Base-by-base conservation (phyloP, 1,284 basidiomycete species). In the Nidula niveotomentosa region DNA sequence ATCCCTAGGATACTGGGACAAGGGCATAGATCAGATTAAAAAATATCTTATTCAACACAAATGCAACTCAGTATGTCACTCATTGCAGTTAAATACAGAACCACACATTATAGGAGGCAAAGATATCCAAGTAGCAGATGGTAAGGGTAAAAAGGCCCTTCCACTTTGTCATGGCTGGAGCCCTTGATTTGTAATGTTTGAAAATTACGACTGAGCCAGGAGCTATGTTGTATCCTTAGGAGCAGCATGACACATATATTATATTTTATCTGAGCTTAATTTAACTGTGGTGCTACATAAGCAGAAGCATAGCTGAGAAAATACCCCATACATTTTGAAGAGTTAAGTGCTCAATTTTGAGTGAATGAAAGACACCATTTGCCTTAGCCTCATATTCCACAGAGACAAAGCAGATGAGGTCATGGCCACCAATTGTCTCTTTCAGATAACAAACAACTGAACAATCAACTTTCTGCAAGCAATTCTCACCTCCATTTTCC, bases 261-360 rank as follows among this genome's bases (percentile, higher is more conserved):
- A n/a, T n/a, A n/a, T n/a, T n/a, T n/a, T n/a, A n/a, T n/a, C n/a
- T n/a, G n/a, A n/a, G n/a, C n/a, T n/a, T n/a, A n/a, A n/a, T n/a
- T n/a, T n/a, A n/a, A n/a, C n/a, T n/a, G n/a, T n/a, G n/a, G n/a
- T n/a, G n/a, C 23, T 30, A 61, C 53, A 69, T 51, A 30, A 56
- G 47, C 33, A 61, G 65, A 48, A 71, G 52, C 60, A 71, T 66
- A 2, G 49, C 37, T 7, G 47, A 34, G 57, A 70, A 72, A 10
- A 70, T 51, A 53, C 44, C 36, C 69, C 68, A 72, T 12, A 69
- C 58, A 60, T 69, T 70, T 9, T 64, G 41, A 37, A 68, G 60
- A 1, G 61, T 60, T 6, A 71, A 56, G 15, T 58, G 39, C 2
- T 9, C 13, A 45, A 61, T 39, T 13, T 52, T 10, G 18, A 73